Conservation (phyloP, 331 rosid genomes). For the Malus hybrid region DNA sequence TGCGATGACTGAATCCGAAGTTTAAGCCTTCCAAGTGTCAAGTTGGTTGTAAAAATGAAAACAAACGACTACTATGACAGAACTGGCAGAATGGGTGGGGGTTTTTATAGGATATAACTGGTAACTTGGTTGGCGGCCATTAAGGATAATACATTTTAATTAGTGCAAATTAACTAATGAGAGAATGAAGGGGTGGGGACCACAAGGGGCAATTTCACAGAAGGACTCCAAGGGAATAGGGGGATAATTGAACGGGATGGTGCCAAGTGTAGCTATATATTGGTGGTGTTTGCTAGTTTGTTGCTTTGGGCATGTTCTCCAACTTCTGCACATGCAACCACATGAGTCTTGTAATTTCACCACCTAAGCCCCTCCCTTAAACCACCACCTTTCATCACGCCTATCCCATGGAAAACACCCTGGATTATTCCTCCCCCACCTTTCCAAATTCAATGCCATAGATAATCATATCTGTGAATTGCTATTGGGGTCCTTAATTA, state of each 20-base stretch:
- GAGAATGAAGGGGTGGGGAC: conserved; percentile 35
- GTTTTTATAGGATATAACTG: conserved; percentile 15
- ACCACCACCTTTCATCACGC: conserved; percentile 61
- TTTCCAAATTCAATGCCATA: conserved; percentile 58
- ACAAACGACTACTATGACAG: background rate
- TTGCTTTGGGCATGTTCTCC: conserved; percentile 81
- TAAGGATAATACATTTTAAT: conserved; percentile 25
- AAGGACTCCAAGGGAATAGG: conserved; percentile 58
- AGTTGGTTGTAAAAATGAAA: background rate
- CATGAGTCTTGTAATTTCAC: conserved; percentile 56
- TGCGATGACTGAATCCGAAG: background rate
- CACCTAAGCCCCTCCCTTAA: conserved; percentile 17
- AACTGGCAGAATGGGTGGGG: conserved; percentile 10
- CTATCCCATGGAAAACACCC: conserved; percentile 64
- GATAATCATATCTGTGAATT: background rate
- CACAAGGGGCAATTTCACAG: conserved; percentile 29
- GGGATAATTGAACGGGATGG: conserved; percentile 32
- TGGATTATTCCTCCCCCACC: conserved; percentile 86
- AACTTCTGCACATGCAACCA: conserved; percentile 75
- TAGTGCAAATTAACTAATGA: background rate
- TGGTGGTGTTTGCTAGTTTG: conserved; percentile 20
- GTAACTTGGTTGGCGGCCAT: conserved; percentile 16
- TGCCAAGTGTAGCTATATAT: conserved; percentile 34
- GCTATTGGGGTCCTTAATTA: conserved; percentile 11
- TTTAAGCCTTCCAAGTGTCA: background rate